Conservation (phyloP, 129 eudicot species). For the Helichrysum umbraculigerum region DNA sequence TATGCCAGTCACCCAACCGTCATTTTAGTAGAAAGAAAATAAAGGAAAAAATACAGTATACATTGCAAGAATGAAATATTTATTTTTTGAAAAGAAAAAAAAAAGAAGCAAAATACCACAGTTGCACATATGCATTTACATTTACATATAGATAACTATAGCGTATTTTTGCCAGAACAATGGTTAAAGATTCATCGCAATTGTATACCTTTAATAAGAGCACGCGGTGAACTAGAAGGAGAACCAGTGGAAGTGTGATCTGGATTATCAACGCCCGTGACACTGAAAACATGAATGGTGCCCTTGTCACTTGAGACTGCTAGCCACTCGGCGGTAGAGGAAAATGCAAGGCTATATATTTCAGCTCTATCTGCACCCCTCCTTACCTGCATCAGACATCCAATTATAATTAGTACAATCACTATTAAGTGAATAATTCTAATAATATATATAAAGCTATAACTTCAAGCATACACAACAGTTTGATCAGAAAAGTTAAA, state of each 20-base stretch:
- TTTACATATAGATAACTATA: neutral
- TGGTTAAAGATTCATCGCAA: neutral
- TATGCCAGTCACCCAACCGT: slow-evolving; percentile 9
- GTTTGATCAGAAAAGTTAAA: neutral
- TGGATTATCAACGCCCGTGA: slow-evolving; percentile 50
- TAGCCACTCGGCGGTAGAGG: slow-evolving; percentile 74
- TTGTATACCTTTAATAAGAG: slow-evolving; percentile 77
- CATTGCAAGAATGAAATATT: neutral
- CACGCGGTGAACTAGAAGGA: slow-evolving; percentile 62
- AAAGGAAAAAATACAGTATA: neutral
- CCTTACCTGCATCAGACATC: slow-evolving; percentile 56
- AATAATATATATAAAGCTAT: neutral
- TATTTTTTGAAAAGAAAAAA: neutral
- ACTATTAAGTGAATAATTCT: neutral
- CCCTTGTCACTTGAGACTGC: slow-evolving; percentile 96
- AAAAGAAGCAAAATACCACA: neutral
- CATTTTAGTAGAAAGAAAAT: neutral
- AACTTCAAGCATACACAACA: neutral
- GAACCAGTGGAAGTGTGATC: slow-evolving; percentile 41
- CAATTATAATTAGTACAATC: neutral
- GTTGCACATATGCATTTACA: neutral
- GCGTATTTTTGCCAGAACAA: neutral
- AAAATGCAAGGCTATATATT: slow-evolving; percentile 81
- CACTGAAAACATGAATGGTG: slow-evolving; percentile 81
- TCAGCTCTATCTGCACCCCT: slow-evolving; percentile 97